Evolutionary conservation across 139 green algal genomes (phyloP), one percentile per base, ranked within the genome.

Genomic region (Penium margaritaceum): DNA sequence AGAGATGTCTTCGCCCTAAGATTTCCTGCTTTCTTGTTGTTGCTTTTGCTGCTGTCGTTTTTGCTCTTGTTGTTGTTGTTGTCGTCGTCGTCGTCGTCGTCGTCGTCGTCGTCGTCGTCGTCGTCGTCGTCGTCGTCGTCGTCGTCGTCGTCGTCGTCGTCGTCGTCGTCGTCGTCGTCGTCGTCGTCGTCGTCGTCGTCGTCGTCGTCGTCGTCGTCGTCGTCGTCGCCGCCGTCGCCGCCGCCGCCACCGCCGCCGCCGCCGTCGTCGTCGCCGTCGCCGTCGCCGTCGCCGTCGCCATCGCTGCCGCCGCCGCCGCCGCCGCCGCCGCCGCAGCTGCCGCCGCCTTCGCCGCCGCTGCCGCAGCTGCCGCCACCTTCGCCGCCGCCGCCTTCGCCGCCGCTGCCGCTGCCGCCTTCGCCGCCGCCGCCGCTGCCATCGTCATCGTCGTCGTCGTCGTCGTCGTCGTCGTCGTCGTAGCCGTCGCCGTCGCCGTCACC

Each of bases 91-190:
- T 41, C 43, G 27, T 71, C 43, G 12, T 12, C 12, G 27, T 19
- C 63, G 63, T 57, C 63, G 63, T 71, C 39, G 12, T 58, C 63
- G 63, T 71, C 39, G 63, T 71, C 39, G 15, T 71, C 39, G 63
- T 62, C 63, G 63, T 71, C 63, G 14, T 71, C 39, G 27, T 57
- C 21, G 46, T 57, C 21, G 46, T 57, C 46, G 21, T 19, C 46
- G 21, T 57, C 46, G 21, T 57, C 19, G 46, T 57, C 21, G 46
- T 57, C 21, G 46, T 57, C 21, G 46, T 57, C 21, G 46, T 57
- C 46, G 21, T 57, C 21, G 46, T 21, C 21, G 21, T 57, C 21
- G 21, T 57, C 21, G 46, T 57, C 21, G 46, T 57, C 21, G 46
- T 57, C 21, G 46, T 57, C 46, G 21, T 57, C 21, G 46, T 57